Base-by-base conservation (phyloP, 2,329 filamentous ascomycete genomes). In the Fusarium virguliforme region DNA sequence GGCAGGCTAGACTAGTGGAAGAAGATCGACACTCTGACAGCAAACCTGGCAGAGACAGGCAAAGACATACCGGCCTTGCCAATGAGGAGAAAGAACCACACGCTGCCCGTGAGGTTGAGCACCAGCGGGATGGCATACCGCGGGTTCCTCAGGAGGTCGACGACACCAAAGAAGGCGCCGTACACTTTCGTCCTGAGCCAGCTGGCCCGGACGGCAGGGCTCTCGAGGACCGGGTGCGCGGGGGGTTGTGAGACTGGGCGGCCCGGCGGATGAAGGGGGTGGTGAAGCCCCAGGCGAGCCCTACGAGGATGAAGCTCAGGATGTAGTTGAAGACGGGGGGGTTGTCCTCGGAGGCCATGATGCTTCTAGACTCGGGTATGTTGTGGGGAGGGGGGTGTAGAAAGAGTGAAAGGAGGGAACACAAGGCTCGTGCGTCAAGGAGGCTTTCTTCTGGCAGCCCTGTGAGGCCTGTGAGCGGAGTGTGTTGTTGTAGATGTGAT, bases 61-160 rank as follows among this genome's bases (percentile, higher is more conserved):
- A 53, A 50, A 50, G 61, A 57, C 92, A 75, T 82, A 97, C 94
- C 94, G 76, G 95, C 95, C 80, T 96, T 90, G 7, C 95, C 95
- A 82, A 98, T 95, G 71, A 98, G 85, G 73, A 98, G 82, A 76
- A 98, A 98, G 82, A 98, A 98, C 95, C 95, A 98, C 61, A 98
- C 87, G 78, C 94, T 97, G 32, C 95, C 95, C 3, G 95, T 97
- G 59, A 98, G 83, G 79, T 98, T 98, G 64, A 97, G 82, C 58
- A 97, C 82, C 74, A 98, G 82, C 22, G 95, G 95, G 28, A 97
- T 83, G 6, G 94, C 93, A 81, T 98, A 98, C 18, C 89, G 88
- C 37, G 95, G 95, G 74, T 94, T 94, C 64, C 88, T 85, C 58
- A 98, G 82, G 64, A 98, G 84, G 77, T 97, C 95, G 12, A 90